Evolutionary conservation across 1,284 basidiomycete genomes (phyloP), one percentile per base, ranked within the genome.

Genomic region (Heimioporus punctisporus): DNA sequence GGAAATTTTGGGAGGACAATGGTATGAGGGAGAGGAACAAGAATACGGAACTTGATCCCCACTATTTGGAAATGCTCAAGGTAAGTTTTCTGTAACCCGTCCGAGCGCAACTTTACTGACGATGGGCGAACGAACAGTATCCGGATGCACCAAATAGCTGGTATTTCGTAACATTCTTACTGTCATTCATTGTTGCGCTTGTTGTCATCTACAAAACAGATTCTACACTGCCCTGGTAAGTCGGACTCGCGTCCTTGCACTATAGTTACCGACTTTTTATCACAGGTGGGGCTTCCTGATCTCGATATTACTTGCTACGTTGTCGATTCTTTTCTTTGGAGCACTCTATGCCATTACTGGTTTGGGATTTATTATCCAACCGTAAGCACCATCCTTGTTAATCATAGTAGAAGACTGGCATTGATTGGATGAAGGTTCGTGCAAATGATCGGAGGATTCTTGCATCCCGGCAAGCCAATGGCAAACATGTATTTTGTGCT

Each of bases 391-490:
- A 15, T 79, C 46, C 71, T 75, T 45, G 75, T 81, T 56, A 79
- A 78, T 57, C 73, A 75, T 19, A 25, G 8, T 8, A 6, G 10
- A 21, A 48, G n/a, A n/a, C n/a, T 10, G 21, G 31, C 7, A 31
- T 50, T 64, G 12, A 64, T 8, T 5, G 5, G n/a, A 2, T 5
- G 2, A 52, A 69, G 58, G 26, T 61, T 81, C 76, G 77, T 84
- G 23, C 81, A 84, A 70, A 81, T 86, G 71, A 74, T 86, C 39
- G 82, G 80, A 9, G 80, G 83, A 2, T 85, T 82, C 67, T 68
- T 86, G n/a, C 82, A 83, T 62, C 82, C 81, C 1, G 82, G 84
- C 40, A 77, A 81, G 60, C 82, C 84, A 56, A 78, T 78, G 37
- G 77, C 77, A 51, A 84, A 81, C 60, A 83, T 84, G 64, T 80